Base-by-base conservation (phyloP, 495 filamentous ascomycete genomes). In the Trichocladium uniseriatum region DNA sequence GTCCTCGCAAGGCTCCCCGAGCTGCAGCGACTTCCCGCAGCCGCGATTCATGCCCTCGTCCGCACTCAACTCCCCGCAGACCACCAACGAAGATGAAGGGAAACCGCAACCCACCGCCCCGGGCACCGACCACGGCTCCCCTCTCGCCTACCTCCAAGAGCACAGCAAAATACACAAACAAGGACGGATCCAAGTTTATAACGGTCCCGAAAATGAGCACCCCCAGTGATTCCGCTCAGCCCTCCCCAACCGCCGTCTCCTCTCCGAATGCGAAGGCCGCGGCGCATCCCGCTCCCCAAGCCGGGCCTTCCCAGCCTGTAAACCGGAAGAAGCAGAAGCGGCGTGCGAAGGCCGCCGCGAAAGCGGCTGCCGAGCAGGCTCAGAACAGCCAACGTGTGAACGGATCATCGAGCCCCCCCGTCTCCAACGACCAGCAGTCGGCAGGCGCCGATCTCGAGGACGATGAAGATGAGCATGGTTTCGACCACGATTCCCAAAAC, bases 301-400 rank as follows among this genome's bases (percentile, higher is more conserved):
- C 54, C n/a, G 68, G 60, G 47, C 54, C 69, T 5, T 52, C 60
- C 28, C 64, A 74, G 42, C 55, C 65, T 4, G 84, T 91, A 36
- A 95, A 95, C 67, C 80, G 86, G 60, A 95, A 95, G 70, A 95
- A 95, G 67, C 85, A 90, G 64, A 94, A 94, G 67, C 79, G 85
- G 27, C 80, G 85, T 53, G 74, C 81, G 49, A 91, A 90, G 65
- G 85, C 84, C 40, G 86, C 86, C 35, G 79, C 84, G 15, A 76
- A 82, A 49, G 83, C 80, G 44, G 79, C 69, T n/a, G 70, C 70
- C 35, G 58, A 66, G 49, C 56, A 55, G 40, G 52, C 50, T 2
- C 58, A 57, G 39, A 61, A 43, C 31, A 51, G 43, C 16, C 59
- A 59, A n/a, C 38, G 62, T 16, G 40, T 58, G n/a, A 73, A 73